phyloP scores from a whole-genome alignment of 2,329 filamentous ascomycete genomes.

The Hypocrella siamensis region DNA sequence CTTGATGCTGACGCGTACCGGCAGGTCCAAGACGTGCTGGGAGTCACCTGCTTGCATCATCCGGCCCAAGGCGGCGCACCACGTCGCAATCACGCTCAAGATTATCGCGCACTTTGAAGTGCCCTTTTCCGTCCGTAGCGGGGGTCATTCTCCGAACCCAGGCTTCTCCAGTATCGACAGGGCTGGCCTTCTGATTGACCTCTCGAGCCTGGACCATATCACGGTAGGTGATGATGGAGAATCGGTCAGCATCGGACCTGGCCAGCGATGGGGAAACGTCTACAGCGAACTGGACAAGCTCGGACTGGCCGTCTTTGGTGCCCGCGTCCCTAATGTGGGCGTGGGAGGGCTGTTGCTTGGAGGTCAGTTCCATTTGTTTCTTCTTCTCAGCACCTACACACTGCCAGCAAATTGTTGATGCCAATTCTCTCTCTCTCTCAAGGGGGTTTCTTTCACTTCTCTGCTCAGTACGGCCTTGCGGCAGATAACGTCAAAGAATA shows the following conservation, averaged over 20 bases:
- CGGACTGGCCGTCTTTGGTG: slow-evolving; percentile 8
- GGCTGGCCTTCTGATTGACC: slow-evolving; percentile 4
- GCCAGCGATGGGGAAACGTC: slow-evolving; percentile 9
- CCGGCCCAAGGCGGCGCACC: neutral
- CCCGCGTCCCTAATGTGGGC: slow-evolving; percentile 10
- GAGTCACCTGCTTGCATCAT: neutral
- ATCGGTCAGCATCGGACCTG: slow-evolving; percentile 14
- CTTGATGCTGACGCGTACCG: neutral
- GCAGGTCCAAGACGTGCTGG: neutral
- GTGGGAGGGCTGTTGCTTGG: slow-evolving; percentile 8
- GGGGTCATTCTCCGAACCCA: slow-evolving; percentile 5
- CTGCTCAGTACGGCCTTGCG: slow-evolving; percentile 15
- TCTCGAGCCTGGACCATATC: slow-evolving; percentile 2
- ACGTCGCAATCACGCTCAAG: neutral
- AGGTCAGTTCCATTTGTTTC: slow-evolving; percentile 24
- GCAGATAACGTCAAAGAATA: slow-evolving; percentile 22
- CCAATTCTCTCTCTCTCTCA: neutral
- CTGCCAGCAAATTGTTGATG: neutral
- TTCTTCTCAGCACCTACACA: no score
- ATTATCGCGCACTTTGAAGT: neutral
- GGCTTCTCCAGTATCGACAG: slow-evolving; percentile 4
- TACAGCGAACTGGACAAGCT: slow-evolving; percentile 8
- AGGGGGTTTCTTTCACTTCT: slow-evolving; percentile 1
- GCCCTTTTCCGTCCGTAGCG: slow-evolving; percentile 4
- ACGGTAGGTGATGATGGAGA: neutral